Percentiles rank a stretch among this genome's conserved stretches.
phyloP scores from a whole-genome alignment of 2,329 filamentous ascomycete species.

The Aspergillus sp. region DNA sequence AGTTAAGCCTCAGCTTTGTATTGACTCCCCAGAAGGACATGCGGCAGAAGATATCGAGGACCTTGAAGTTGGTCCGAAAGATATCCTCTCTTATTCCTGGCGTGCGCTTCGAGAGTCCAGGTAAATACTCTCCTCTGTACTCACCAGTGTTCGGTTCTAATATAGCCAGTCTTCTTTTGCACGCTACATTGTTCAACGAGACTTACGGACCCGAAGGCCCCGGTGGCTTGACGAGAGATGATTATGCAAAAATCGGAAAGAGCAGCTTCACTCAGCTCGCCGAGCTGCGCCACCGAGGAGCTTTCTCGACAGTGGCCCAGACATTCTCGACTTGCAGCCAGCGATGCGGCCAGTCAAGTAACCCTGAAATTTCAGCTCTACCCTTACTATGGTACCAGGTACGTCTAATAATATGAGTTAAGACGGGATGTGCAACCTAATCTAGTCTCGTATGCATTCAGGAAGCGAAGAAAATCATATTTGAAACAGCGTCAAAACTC shows the following conservation, averaged over 20 bases:
- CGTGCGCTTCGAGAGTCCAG: slow-evolving; percentile 93
- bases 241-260: slow-evolving; percentile 70
- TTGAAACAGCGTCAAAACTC: slow-evolving; percentile 73
- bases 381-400: slow-evolving; percentile 74
- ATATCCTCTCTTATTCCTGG: slow-evolving; percentile 92
- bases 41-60: slow-evolving; percentile 65
- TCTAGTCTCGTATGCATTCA: slow-evolving; percentile 16
- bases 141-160: slow-evolving; percentile 27
- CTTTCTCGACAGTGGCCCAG: slow-evolving; percentile 88
- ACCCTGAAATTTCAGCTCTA: slow-evolving; percentile 50
- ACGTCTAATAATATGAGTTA: slow-evolving; percentile 24
- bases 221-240: slow-evolving; percentile 55
- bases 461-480: slow-evolving; percentile 69
- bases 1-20: slow-evolving; percentile 79
- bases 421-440: background rate
- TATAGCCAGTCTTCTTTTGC: slow-evolving; percentile 69
- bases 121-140: slow-evolving; percentile 48
- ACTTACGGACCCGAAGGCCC: slow-evolving; percentile 52
- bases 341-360: slow-evolving; percentile 59
- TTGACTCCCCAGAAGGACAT: slow-evolving; percentile 92
- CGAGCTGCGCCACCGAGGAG: slow-evolving; percentile 83
- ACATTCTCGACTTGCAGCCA: slow-evolving; percentile 84
- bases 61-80: slow-evolving; percentile 77
- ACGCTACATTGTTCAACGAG: slow-evolving; percentile 62
- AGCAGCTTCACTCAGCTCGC: slow-evolving; percentile 83